Conservation (phyloP, 2,329 filamentous ascomycete species). For the Pestalotiopsis sp. region DNA sequence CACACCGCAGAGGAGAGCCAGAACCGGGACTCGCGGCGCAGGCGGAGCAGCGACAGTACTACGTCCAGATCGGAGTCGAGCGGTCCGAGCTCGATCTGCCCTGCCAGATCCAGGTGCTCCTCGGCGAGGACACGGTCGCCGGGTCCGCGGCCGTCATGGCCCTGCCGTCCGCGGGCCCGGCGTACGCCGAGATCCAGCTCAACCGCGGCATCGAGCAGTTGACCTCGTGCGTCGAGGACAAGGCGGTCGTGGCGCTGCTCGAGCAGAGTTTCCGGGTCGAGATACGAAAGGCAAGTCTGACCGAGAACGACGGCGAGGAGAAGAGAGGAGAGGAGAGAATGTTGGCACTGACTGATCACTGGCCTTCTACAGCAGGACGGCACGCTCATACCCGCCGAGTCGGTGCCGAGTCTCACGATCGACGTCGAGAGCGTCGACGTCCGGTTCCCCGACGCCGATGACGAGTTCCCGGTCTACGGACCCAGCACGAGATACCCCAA, state of each 20-base stretch:
- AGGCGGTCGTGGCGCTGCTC: conserved; percentile 2
- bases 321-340: too few relatives aligned
- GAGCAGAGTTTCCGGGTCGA: conserved; percentile 9
- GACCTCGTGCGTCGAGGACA: neutral
- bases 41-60: conserved; percentile 27
- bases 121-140: conserved; percentile 26
- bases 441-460: neutral
- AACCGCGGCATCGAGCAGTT: conserved; percentile 14
- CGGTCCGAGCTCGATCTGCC: conserved; percentile 39
- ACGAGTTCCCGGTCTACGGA: conserved; percentile 13
- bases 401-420: conserved; percentile 14
- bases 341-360: neutral
- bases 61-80: conserved; percentile 38
- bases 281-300: conserved; percentile 12
- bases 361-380: conserved; percentile 8
- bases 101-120: conserved; percentile 36
- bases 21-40: neutral
- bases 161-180: conserved; percentile 37
- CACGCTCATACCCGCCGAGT: conserved; percentile 3
- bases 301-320: neutral
- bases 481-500: conserved; percentile 5
- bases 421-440: conserved; percentile 14
- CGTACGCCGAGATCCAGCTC: conserved; percentile 36
- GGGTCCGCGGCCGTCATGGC: conserved; percentile 37
- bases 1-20: neutral